Percentiles rank a stretch among this genome's conserved stretches.
phyloP scores from a whole-genome alignment of 1,284 basidiomycete species.

The Tilletia indica region DNA sequence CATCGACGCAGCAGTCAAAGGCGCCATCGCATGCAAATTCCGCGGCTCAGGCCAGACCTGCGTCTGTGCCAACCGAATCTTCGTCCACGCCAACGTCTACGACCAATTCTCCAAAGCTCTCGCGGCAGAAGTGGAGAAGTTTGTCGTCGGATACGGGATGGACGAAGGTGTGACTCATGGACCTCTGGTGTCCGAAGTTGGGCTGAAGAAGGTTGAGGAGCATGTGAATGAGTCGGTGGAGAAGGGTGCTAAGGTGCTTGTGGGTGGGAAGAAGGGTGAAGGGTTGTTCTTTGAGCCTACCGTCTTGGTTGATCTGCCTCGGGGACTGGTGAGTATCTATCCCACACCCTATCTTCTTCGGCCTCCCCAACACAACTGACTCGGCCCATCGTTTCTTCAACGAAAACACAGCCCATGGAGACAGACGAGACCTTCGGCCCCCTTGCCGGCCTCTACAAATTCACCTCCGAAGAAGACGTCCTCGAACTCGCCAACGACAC shows the following conservation, averaged over 20 bases:
- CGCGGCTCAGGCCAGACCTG: conserved; percentile 87
- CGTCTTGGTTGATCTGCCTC: conserved; percentile 80
- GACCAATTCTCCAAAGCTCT: conserved; percentile 81
- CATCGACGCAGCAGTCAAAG: conserved; percentile 87
- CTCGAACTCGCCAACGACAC: conserved; percentile 79
- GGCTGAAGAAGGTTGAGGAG: conserved; percentile 78
- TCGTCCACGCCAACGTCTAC: conserved; percentile 69
- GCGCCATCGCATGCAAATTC: conserved; percentile 85
- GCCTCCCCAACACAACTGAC: not conserved
- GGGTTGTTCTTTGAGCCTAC: conserved; percentile 82
- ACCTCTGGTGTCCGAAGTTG: conserved; percentile 83
- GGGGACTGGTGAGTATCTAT: conserved; percentile 58
- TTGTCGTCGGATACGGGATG: conserved; percentile 87
- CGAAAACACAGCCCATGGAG: conserved; percentile 38
- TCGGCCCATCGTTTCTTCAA: not conserved
- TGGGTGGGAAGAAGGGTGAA: conserved; percentile 72
- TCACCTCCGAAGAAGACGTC: conserved; percentile 89
- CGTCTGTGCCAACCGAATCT: conserved; percentile 61
- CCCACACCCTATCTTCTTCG: not conserved
- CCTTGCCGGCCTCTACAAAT: conserved; percentile 65
- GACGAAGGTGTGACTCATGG: conserved; percentile 77
- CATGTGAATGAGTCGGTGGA: conserved; percentile 83
- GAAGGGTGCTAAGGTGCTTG: conserved; percentile 79
- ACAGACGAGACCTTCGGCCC: conserved; percentile 54
- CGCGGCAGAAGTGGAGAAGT: conserved; percentile 76